phyloP scores from a whole-genome alignment of 352 stramenopile genomes.

The Phytophthora agathidicida region DNA sequence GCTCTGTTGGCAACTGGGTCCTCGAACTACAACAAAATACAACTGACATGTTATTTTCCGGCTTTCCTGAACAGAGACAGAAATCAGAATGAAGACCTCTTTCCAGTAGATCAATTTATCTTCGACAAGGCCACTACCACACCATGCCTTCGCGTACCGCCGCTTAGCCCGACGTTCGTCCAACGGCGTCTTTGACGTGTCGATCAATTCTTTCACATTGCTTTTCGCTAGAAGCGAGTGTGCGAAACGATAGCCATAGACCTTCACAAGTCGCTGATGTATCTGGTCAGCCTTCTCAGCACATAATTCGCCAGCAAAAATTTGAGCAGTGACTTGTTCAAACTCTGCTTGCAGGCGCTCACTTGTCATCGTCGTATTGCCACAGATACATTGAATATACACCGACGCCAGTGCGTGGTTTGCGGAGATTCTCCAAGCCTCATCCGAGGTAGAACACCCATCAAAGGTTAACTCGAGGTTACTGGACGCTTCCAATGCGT shows the following conservation, averaged over 20 bases:
- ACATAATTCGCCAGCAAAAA: conserved; percentile 26
- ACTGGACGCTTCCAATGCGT: background rate
- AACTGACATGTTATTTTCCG: background rate
- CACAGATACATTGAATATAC: conserved; percentile 18
- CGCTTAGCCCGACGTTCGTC: conserved; percentile 45
- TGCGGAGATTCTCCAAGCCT: conserved; percentile 59
- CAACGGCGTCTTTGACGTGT: conserved; percentile 27
- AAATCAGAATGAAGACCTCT: conserved; percentile 41
- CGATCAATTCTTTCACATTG: conserved; percentile 35
- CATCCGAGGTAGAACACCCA: conserved; percentile 34
- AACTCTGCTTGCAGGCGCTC: conserved; percentile 24
- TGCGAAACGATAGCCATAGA: conserved; percentile 61
- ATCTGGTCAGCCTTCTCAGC: conserved; percentile 26
- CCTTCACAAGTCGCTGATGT: conserved; percentile 39
- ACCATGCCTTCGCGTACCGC: conserved; percentile 47
- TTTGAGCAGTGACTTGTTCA: conserved; percentile 20
- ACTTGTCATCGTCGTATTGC: background rate
- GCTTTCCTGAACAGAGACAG: background rate
- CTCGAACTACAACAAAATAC: conserved; percentile 38
- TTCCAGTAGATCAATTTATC: conserved; percentile 72
- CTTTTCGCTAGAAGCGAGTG: conserved; percentile 54
- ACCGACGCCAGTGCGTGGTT: conserved; percentile 56
- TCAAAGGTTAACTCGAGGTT: conserved; percentile 14
- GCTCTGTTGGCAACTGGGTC: conserved; percentile 44
- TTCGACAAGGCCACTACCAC: conserved; percentile 35